Conservation (phyloP, 192 early-diverging fungal species). For the Coemansia sp. region DNA sequence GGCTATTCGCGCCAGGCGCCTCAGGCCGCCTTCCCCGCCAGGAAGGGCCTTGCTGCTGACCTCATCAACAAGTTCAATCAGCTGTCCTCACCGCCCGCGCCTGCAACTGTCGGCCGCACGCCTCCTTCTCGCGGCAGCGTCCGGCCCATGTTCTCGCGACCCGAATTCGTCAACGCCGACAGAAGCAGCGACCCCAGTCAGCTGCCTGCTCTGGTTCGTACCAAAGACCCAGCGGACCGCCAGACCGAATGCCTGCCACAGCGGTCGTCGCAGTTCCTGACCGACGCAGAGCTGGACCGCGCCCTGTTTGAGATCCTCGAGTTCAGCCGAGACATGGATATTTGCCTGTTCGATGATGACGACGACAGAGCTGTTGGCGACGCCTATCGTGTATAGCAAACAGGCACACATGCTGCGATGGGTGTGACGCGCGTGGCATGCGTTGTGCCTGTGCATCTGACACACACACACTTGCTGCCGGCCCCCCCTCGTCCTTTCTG, state of each 20-base stretch:
- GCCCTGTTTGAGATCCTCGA: slow-evolving; percentile 48
- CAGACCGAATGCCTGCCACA: background rate
- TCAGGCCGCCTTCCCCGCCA: slow-evolving; percentile 12
- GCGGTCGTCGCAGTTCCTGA: slow-evolving; percentile 34
- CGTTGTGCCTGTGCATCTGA: background rate
- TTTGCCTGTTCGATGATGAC: slow-evolving; percentile 15
- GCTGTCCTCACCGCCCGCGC: slow-evolving; percentile 11
- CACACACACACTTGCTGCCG: background rate
- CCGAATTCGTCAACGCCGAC: background rate
- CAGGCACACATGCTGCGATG: background rate
- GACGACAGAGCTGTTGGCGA: slow-evolving; percentile 7
- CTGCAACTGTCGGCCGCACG: background rate
- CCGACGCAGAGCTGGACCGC: slow-evolving; percentile 45
- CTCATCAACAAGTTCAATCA: slow-evolving; percentile 53
- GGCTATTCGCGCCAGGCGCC: slow-evolving; percentile 14
- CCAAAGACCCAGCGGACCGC: background rate
- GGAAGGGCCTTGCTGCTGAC: slow-evolving; percentile 43
- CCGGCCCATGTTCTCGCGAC: background rate
- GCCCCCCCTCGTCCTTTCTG: background rate
- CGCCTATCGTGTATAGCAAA: too few relatives aligned
- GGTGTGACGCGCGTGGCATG: slow-evolving; percentile 1
- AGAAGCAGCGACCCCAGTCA: background rate
- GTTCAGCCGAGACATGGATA: slow-evolving; percentile 50
- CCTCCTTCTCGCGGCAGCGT: slow-evolving; percentile 2
- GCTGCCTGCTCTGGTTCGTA: background rate